Conservation (phyloP, 1,284 basidiomycete genomes). For the Paramarasmius palmivorus region DNA sequence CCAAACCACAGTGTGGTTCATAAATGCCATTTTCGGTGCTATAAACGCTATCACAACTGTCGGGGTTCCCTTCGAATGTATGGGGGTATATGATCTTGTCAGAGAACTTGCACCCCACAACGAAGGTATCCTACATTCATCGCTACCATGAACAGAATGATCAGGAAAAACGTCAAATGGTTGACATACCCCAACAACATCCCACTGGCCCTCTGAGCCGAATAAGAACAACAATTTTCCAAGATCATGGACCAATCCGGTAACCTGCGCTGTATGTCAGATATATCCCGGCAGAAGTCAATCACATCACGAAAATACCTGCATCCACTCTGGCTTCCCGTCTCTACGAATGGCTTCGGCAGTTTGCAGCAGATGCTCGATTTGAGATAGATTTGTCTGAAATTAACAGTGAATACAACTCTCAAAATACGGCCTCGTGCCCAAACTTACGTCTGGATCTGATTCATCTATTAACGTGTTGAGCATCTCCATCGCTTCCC, state of each 20-base stretch:
- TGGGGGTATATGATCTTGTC: constrained; percentile 86
- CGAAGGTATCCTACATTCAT: constrained; percentile 72
- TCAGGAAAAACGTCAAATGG: constrained; percentile 3
- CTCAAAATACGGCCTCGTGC: not conserved
- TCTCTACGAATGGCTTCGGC: constrained; percentile 90
- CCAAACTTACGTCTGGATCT: constrained; percentile 70
- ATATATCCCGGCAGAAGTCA: not conserved
- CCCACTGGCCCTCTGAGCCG: constrained; percentile 88
- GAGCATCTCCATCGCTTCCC: constrained; percentile 91
- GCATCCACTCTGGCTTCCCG: constrained; percentile 90
- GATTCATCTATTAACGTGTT: constrained; percentile 89
- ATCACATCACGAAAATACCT: constrained; percentile 37
- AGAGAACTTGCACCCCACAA: constrained; percentile 85
- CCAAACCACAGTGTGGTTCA: constrained; percentile 80
- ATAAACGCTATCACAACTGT: constrained; percentile 69
- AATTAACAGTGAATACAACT: not conserved
- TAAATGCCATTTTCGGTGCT: constrained; percentile 86
- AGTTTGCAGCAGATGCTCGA: constrained; percentile 89
- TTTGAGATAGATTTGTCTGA: constrained; percentile 79
- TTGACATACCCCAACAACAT: constrained; percentile 77
- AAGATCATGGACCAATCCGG: constrained; percentile 86
- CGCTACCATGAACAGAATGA: constrained; percentile 12
- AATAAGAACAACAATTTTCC: constrained; percentile 85
- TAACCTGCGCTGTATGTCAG: constrained; percentile 41
- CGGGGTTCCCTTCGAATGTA: constrained; percentile 82